A percentile compares a stretch with the other conserved stretches of the same genome.
phyloP scores from a whole-genome alignment of 78 protist genomes.

The Emiliania huxleyi region DNA sequence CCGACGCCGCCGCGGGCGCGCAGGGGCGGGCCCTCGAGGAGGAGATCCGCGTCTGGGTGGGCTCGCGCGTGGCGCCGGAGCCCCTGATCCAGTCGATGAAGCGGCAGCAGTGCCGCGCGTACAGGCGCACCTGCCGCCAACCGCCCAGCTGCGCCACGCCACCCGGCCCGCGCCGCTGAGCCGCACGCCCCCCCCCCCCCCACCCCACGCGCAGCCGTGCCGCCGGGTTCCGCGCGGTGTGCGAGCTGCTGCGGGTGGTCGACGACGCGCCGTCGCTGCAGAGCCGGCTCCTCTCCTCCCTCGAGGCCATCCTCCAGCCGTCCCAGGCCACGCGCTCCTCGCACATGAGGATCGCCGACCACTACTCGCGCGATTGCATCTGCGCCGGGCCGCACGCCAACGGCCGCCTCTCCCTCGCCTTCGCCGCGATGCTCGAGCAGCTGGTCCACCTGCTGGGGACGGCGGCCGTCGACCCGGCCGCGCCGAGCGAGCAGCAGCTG shows the following conservation, averaged over 20 bases:
- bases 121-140: not conserved
- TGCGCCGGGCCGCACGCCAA: slow-evolving; percentile 11
- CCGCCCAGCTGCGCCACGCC: not conserved
- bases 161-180: not conserved
- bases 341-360: not conserved
- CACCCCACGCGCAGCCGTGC: not conserved
- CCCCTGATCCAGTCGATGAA: not conserved
- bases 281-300: not conserved
- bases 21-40: not conserved
- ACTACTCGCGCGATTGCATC: not conserved
- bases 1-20: not conserved
- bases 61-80: not conserved
- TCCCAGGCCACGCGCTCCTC: not conserved
- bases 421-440: not conserved
- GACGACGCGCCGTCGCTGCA: not conserved
- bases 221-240: not conserved
- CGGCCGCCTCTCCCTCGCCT: not conserved
- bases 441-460: not conserved
- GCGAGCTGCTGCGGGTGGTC: not conserved
- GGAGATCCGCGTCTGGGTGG: not conserved
- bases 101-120: slow-evolving; percentile 13
- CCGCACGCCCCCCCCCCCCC: not conserved
- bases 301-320: not conserved
- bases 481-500: not conserved
- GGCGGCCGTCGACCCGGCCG: not conserved